phyloP scores from a whole-genome alignment of 176 grass and related monocot genomes.

The Echinochloa phyllopogon region DNA sequence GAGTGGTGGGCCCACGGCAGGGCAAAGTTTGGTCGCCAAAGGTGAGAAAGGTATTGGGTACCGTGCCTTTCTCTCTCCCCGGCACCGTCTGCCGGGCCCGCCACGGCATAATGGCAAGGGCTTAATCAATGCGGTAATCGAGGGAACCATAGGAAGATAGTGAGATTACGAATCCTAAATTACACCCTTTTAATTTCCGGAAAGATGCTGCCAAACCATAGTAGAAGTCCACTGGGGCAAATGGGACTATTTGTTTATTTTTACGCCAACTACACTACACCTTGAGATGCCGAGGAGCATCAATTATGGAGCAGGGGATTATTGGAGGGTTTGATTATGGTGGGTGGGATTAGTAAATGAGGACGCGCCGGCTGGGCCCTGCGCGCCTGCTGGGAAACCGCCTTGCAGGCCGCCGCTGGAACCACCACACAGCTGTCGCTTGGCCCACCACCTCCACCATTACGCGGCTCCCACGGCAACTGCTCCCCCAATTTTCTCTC shows the following conservation, averaged over 20 bases:
- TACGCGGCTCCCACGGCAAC: slow-evolving; percentile 44
- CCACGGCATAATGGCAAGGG: background rate
- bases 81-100: background rate
- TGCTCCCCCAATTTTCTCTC: background rate
- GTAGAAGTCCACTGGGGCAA: background rate
- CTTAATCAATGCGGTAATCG: background rate
- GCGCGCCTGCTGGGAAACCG: slow-evolving; percentile 35
- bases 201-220: background rate
- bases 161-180: slow-evolving; percentile 18
- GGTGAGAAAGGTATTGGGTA: background rate
- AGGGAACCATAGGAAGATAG: background rate
- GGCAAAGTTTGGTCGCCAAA: background rate
- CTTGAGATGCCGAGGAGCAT: background rate
- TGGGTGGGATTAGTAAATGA: slow-evolving; percentile 36
- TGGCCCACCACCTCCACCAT: slow-evolving; percentile 34
- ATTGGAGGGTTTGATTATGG: background rate
- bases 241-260: background rate
- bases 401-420: slow-evolving; percentile 41
- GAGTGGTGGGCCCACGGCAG: background rate
- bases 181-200: background rate
- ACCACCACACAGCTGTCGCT: slow-evolving; percentile 32
- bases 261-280: background rate
- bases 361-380: slow-evolving; percentile 31
- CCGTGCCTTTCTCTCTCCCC: background rate
- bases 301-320: slow-evolving; percentile 20